A percentile compares a stretch with the other conserved stretches of the same genome.
Evolutionary conservation across 768 basidiomycete species (phyloP).

Genomic region (Boletellus emodensis): DNA sequence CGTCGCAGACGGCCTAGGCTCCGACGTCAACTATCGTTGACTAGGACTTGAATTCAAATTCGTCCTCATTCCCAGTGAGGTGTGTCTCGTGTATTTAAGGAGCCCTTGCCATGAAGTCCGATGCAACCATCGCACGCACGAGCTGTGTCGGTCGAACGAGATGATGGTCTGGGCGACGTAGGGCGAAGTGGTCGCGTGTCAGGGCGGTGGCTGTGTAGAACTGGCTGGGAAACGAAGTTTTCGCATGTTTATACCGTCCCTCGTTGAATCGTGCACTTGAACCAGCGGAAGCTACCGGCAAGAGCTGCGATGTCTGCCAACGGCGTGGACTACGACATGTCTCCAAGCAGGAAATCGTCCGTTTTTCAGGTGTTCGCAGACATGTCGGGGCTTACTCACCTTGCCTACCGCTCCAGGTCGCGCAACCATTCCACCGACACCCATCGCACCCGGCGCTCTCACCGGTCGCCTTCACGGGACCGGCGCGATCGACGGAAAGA

Average conservation of each 20-base stretch:
- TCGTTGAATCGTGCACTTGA: slow-evolving; percentile 9
- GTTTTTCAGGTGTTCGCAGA: slow-evolving; percentile 25
- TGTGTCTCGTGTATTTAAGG: too few species aligned
- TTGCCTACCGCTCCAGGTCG: slow-evolving; percentile 38
- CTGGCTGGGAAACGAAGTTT: slow-evolving; percentile 29
- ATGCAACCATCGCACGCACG: too few species aligned
- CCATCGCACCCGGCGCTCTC: slow-evolving; percentile 65
- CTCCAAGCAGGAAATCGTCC: slow-evolving; percentile 59
- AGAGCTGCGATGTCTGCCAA: slow-evolving; percentile 41
- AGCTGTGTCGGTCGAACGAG: too few species aligned
- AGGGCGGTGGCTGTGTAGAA: slow-evolving; percentile 23
- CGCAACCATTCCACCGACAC: slow-evolving; percentile 78
- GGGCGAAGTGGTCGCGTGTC: too few species aligned
- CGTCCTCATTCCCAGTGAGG: too few species aligned
- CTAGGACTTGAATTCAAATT: too few species aligned
- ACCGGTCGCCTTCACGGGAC: slow-evolving; percentile 68
- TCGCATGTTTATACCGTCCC: slow-evolving; percentile 29
- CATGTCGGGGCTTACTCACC: slow-evolving; percentile 1
- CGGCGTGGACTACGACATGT: slow-evolving; percentile 62
- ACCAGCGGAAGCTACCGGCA: slow-evolving; percentile 7
- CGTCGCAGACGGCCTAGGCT: too few species aligned
- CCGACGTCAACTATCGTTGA: too few species aligned
- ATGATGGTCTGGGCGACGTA: too few species aligned
- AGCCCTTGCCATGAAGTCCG: too few species aligned
- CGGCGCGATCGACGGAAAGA: slow-evolving; percentile 42